Conservation (phyloP, 2,329 filamentous ascomycete genomes). For the Penicillium sp. region DNA sequence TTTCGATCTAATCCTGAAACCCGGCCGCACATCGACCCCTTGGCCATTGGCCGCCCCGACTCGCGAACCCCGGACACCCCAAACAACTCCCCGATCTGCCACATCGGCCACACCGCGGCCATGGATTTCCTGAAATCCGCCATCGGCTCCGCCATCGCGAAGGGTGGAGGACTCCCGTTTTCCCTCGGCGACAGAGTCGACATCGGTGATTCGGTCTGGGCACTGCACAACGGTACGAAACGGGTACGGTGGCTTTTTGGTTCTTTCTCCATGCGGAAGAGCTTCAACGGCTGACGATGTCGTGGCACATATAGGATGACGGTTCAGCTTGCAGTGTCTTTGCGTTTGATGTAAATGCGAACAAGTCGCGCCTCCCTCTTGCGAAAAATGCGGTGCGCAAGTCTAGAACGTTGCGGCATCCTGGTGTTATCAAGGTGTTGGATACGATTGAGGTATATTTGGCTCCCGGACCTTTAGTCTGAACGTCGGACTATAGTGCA, state of each 20-base stretch:
- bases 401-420: slow-evolving; percentile 86
- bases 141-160: slow-evolving; percentile 92
- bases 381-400: slow-evolving; percentile 94
- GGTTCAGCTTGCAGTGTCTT: slow-evolving; percentile 94
- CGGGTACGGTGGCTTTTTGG: slow-evolving; percentile 57
- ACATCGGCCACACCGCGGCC: slow-evolving; percentile 14
- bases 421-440: slow-evolving; percentile 88
- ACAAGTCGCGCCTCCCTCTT: slow-evolving; percentile 77
- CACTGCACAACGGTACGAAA: slow-evolving; percentile 90
- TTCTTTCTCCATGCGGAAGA: background rate
- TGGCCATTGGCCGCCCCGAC: slow-evolving; percentile 10
- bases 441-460: slow-evolving; percentile 82
- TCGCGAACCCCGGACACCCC: slow-evolving; percentile 2
- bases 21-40: too few species aligned
- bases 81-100: slow-evolving; percentile 12
- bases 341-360: slow-evolving; percentile 82
- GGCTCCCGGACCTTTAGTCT: background rate
- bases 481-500: background rate
- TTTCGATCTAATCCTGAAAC: too few species aligned
- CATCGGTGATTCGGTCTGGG: slow-evolving; percentile 91
- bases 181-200: slow-evolving; percentile 91
- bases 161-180: slow-evolving; percentile 90
- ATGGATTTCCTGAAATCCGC: slow-evolving; percentile 99
- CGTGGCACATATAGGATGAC: slow-evolving; percentile 68
- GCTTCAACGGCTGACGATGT: slow-evolving; percentile 15